A percentile compares a stretch with the other conserved stretches of the same genome.
Evolutionary conservation across 2,329 filamentous ascomycete genomes (phyloP).

Genomic region (Colletotrichum kahawae): DNA sequence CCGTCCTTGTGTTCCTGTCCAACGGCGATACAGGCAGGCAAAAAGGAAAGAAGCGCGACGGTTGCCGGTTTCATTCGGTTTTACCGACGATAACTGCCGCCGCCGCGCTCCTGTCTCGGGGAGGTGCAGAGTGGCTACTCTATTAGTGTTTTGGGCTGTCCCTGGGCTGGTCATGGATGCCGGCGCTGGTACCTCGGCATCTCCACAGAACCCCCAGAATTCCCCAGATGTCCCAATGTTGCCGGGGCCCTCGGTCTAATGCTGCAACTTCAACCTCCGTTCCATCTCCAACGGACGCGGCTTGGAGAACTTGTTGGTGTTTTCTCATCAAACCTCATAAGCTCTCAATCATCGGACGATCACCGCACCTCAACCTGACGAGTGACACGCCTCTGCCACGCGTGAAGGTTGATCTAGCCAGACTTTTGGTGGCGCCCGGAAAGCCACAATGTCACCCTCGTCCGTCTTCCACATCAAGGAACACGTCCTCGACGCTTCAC

Average conservation of each 20-base stretch:
- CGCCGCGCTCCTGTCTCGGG: background rate
- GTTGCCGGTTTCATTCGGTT: background rate
- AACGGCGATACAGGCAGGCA: background rate
- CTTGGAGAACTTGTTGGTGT: background rate
- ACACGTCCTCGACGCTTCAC: constrained; percentile 74
- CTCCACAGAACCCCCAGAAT: background rate
- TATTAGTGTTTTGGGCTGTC: background rate
- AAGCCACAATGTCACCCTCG: constrained; percentile 29
- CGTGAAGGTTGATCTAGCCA: background rate
- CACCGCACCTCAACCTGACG: background rate
- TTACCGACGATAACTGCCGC: constrained; percentile 22
- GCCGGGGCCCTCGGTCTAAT: background rate
- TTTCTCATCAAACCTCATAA: background rate
- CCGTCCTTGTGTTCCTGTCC: background rate
- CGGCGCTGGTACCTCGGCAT: constrained; percentile 17
- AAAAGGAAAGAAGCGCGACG: background rate
- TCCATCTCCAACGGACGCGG: background rate
- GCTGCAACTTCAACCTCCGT: background rate
- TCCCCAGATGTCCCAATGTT: background rate
- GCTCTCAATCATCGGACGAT: background rate
- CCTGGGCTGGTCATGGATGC: background rate
- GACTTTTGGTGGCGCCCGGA: background rate
- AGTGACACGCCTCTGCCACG: background rate
- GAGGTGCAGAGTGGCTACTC: background rate
- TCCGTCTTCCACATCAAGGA: constrained; percentile 70